phyloP scores from a whole-genome alignment of 441 rosid genomes.

The Gossypium gossypioides region DNA sequence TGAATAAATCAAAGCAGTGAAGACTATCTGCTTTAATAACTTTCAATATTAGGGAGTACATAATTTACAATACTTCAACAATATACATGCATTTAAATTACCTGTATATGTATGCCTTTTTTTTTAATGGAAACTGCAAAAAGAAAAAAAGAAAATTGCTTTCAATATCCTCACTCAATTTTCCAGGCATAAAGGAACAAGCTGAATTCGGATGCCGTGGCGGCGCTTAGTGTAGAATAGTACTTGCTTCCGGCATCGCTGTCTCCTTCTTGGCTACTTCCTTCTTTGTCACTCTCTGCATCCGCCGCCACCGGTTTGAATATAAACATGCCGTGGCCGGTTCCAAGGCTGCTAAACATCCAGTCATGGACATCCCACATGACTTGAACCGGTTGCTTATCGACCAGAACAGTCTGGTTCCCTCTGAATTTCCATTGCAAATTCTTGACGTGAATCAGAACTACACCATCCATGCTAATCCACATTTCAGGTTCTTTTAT shows the following conservation, averaged over 20 bases:
- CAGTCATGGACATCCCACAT: conserved; percentile 70
- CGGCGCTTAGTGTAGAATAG: conserved; percentile 24
- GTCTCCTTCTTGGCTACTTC: conserved; percentile 33
- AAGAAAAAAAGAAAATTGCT: not conserved
- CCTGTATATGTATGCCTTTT: not conserved
- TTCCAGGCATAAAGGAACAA: conserved; percentile 61
- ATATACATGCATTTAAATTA: not conserved
- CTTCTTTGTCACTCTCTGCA: conserved; percentile 37
- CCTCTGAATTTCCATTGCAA: conserved; percentile 68
- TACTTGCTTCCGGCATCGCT: conserved; percentile 35
- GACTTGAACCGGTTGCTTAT: conserved; percentile 52
- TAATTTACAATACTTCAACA: not conserved
- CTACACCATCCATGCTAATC: conserved; percentile 56
- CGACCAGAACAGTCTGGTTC: conserved; percentile 46
- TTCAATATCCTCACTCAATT: conserved; percentile 29
- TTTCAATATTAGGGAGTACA: not conserved
- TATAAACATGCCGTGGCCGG: conserved; percentile 42
- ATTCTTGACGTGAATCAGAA: conserved; percentile 44
- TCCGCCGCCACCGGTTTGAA: conserved; percentile 48
- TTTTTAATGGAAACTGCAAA: not conserved
- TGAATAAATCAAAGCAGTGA: not conserved
- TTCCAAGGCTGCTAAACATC: conserved; percentile 38
- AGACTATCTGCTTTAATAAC: not conserved
- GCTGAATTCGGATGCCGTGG: conserved; percentile 35
- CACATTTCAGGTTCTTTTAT: conserved; percentile 60